These are phyloP conservation scores for Batrachochytrium dendrobatidis DNA, from an alignment of 371 early-diverging fungal genomes.

Conservation along the genomic window DNA sequence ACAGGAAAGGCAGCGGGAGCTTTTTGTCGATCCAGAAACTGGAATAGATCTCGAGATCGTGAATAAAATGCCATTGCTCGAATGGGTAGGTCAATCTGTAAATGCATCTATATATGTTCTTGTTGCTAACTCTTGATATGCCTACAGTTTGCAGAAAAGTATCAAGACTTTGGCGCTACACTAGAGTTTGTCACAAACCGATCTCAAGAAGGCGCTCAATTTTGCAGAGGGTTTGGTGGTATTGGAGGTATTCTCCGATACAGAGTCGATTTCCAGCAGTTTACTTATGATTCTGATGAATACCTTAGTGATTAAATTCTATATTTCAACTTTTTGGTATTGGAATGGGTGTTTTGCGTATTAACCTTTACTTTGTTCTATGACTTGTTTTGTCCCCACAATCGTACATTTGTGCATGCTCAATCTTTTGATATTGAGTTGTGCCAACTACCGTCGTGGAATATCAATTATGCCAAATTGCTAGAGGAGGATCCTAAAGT, in stretches of 20 bases:
- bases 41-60: conserved; percentile 67
- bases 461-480: no score
- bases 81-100: conserved; percentile 61
- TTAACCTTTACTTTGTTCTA: no score
- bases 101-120: no score
- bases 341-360: no score
- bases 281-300: conserved; percentile 37
- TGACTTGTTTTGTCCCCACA: no score
- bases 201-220: conserved; percentile 98
- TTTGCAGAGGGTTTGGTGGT: conserved; percentile 99
- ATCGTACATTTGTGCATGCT: no score
- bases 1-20: conserved; percentile 68
- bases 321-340: no score
- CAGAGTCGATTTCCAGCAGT: conserved; percentile 57
- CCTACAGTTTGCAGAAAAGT: conserved; percentile 91
- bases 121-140: background rate
- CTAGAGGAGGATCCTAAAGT: no score
- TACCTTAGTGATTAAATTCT: conserved; percentile 33
- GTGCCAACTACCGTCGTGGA: no score
- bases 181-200: conserved; percentile 97
- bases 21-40: conserved; percentile 58
- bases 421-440: no score
- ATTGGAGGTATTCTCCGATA: conserved; percentile 98
- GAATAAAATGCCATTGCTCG: conserved; percentile 77
- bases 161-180: conserved; percentile 92